Evolutionary conservation across 768 basidiomycete genomes (phyloP), one percentile per base, ranked within the genome.

Genomic region (Tulasnella sp.): DNA sequence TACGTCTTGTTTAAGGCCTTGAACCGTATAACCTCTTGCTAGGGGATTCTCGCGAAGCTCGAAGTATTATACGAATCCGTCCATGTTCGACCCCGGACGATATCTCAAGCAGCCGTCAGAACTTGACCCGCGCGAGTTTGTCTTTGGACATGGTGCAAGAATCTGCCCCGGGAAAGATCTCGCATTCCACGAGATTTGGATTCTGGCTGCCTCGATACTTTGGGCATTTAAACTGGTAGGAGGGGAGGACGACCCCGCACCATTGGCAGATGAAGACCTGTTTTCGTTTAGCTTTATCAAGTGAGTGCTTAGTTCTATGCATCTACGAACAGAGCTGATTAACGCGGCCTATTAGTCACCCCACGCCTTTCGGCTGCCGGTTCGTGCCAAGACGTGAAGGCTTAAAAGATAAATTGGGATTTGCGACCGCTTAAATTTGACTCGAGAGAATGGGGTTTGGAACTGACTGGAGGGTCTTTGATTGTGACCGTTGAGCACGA

Each of bases 81-180:
- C 50, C 4, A 72, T 22, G 14, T 81, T 81, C 48, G 46, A 72
- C n/a, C 80, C 80, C 2, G 77, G 48, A 24, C 78, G 80, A 18
- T 80, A 54, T 69, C 48, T 78, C 58, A 42, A 40, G 37, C n/a
- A 37, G 16, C 22, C 50, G 14, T 22, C 77, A n/a, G 37, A 42
- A 11, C 74, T 78, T n/a, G 77, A 78, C 22, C 77, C 77, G 0
- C 37, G 77, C 24, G 77, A 58, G 31, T 54, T 64, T 22, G 28
- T 24, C 16, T 75, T 80, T 50, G 79, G 79, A n/a, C 48, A 50
- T 75, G 79, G 79, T 28, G 24, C 72, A 12, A 72, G 79, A 6
- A 80, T 75, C 5, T 80, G 79, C 40, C 79, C 69, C 11, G 79
- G 79, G 20, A 75, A n/a, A 9, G 31, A 72, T 12, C n/a, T 80